phyloP scores from a whole-genome alignment of 768 basidiomycete species.

The Sutorius australiensis region DNA sequence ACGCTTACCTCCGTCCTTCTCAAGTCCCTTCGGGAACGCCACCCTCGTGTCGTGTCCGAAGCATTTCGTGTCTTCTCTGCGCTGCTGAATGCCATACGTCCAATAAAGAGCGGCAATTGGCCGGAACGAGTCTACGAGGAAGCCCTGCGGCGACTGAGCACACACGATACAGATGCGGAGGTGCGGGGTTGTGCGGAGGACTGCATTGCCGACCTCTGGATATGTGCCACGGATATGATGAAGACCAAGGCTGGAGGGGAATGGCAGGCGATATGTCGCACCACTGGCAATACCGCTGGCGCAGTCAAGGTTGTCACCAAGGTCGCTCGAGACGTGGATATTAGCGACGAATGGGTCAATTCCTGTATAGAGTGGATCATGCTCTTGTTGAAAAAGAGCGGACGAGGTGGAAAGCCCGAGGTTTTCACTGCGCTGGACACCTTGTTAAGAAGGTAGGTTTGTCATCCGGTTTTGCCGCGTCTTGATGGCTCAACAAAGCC shows the following conservation, averaged over 20 bases:
- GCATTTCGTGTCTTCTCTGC: constrained; percentile 86
- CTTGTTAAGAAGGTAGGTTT: constrained; percentile 58
- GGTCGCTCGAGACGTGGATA: constrained; percentile 71
- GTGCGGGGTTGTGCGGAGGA: constrained; percentile 81
- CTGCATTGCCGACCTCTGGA: constrained; percentile 82
- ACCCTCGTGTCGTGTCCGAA: constrained; percentile 86
- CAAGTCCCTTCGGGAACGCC: constrained; percentile 71
- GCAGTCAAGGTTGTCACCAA: constrained; percentile 80
- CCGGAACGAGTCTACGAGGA: constrained; percentile 70
- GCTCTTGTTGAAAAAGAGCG: constrained; percentile 71
- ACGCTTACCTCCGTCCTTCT: constrained; percentile 72
- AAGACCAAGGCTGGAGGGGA: constrained; percentile 62
- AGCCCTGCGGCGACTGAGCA: constrained; percentile 63
- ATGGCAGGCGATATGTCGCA: constrained; percentile 76
- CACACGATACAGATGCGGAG: constrained; percentile 87
- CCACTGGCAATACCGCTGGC: constrained; percentile 65
- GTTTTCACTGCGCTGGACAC: constrained; percentile 75
- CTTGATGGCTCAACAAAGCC: not conserved
- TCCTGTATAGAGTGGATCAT: constrained; percentile 76
- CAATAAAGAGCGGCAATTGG: constrained; percentile 64
- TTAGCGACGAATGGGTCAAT: constrained; percentile 77
- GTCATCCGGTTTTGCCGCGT: not conserved
- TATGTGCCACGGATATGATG: constrained; percentile 75
- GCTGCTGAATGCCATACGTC: constrained; percentile 71
- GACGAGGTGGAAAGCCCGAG: constrained; percentile 72